A percentile compares a stretch with the other conserved stretches of the same genome.
Evolutionary conservation across 176 grass and related monocot genomes (phyloP).

Genomic region (Juncus effusus): DNA sequence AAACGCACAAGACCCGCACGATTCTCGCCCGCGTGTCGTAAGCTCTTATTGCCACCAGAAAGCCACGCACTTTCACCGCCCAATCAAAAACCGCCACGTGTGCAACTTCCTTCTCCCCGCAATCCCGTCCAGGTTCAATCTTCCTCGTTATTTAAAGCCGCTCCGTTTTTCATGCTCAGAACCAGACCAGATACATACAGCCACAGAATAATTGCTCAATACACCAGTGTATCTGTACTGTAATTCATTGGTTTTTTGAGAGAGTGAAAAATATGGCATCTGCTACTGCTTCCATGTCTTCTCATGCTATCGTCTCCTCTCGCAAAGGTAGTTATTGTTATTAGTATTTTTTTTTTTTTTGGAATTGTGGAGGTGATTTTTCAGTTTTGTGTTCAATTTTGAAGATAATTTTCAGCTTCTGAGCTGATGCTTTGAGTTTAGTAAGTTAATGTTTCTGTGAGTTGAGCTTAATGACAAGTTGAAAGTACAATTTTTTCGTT

Average conservation of each 20-base stretch:
- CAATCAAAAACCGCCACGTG: conserved; percentile 24
- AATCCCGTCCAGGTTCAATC: conserved; percentile 58
- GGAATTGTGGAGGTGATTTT: too few species aligned
- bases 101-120: background rate
- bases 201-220: too few species aligned
- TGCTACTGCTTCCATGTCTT: conserved; percentile 65
- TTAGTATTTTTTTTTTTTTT: background rate
- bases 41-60: conserved; percentile 46
- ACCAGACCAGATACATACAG: conserved; percentile 19
- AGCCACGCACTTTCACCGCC: background rate
- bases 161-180: background rate
- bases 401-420: background rate
- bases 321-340: conserved; percentile 43
- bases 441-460: background rate
- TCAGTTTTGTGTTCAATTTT: background rate
- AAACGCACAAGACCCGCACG: background rate
- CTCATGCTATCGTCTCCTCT: conserved; percentile 34
- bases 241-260: conserved; percentile 2
- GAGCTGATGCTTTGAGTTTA: background rate
- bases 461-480: conserved; percentile 3
- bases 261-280: conserved; percentile 46
- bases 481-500: background rate
- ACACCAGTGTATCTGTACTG: conserved; percentile 10
- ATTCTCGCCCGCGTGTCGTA: conserved; percentile 39
- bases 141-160: conserved; percentile 38